phyloP scores from a whole-genome alignment of 139 green algal genomes.

The Coelastrella sp. region DNA sequence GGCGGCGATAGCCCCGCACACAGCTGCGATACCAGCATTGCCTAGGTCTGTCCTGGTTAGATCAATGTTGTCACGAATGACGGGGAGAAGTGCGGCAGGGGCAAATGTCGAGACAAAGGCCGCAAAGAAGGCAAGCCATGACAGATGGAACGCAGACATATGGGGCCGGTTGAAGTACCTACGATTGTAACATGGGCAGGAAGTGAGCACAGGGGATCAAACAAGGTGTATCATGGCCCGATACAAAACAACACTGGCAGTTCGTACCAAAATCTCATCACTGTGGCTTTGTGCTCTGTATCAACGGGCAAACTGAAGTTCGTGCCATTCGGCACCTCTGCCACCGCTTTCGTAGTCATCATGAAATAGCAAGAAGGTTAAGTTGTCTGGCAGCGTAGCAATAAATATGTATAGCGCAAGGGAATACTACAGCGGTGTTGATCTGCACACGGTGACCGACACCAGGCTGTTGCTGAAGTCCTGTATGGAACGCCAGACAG shows the following conservation, averaged over 20 bases:
- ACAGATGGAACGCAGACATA: conserved; percentile 38
- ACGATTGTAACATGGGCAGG: too few species aligned
- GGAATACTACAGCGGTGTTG: too few species aligned
- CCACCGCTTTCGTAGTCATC: neutral
- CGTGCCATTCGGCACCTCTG: neutral
- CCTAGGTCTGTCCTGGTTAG: conserved; percentile 73
- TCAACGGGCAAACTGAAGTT: conserved; percentile 49
- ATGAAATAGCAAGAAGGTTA: too few species aligned
- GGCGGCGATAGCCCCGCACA: conserved; percentile 73
- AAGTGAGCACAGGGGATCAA: too few species aligned
- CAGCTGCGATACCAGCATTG: conserved; percentile 74
- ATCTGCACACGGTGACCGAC: too few species aligned
- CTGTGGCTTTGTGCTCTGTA: conserved; percentile 42
- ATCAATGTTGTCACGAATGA: conserved; percentile 87
- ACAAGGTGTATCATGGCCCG: too few species aligned
- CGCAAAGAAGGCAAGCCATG: conserved; percentile 50
- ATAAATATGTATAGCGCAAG: too few species aligned
- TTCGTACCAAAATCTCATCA: conserved; percentile 25
- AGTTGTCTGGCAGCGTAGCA: too few species aligned
- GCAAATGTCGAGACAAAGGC: conserved; percentile 96
- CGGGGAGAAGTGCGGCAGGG: conserved; percentile 80
- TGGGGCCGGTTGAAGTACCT: conserved; percentile 28
- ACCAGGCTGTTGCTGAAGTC: too few species aligned
- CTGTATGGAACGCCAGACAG: too few species aligned
- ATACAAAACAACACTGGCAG: too few species aligned